Conservation (phyloP, 2,329 filamentous ascomycete species). For the Hysterium pulicare region DNA sequence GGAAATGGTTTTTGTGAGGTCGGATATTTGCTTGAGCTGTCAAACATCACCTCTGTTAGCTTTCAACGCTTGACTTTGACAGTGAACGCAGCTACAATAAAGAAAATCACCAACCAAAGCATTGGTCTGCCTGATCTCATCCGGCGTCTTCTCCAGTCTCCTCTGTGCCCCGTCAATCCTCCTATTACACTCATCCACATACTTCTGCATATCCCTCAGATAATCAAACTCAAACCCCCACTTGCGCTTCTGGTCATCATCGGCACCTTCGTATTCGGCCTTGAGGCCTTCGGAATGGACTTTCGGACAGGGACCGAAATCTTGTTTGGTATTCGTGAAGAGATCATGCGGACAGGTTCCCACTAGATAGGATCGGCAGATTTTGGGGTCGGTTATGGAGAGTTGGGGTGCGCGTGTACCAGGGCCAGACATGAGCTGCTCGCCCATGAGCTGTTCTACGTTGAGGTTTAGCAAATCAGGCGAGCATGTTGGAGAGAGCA, state of each 20-base stretch:
- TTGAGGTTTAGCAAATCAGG: too few species aligned
- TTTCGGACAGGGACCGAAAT: constrained; percentile 84
- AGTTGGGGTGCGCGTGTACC: constrained; percentile 76
- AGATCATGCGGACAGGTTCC: constrained; percentile 97
- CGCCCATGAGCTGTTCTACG: constrained; percentile 80
- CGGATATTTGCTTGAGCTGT: constrained; percentile 76
- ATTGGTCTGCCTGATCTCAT: constrained; percentile 95
- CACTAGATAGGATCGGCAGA: constrained; percentile 89
- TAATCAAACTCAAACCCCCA: constrained; percentile 97
- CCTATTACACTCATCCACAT: constrained; percentile 94
- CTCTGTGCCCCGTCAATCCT: constrained; percentile 88
- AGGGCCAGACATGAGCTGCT: constrained; percentile 71
- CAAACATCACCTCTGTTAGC: too few species aligned
- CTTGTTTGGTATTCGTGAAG: constrained; percentile 99
- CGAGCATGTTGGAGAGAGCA: constrained; percentile 20
- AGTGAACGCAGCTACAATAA: neutral
- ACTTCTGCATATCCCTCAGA: constrained; percentile 90
- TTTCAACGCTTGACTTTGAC: too few species aligned
- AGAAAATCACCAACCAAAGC: constrained; percentile 54
- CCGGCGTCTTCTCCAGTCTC: constrained; percentile 91
- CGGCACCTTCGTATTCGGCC: constrained; percentile 76
- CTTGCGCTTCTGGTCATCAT: constrained; percentile 67
- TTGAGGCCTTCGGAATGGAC: constrained; percentile 87
- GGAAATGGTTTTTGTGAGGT: constrained; percentile 74
- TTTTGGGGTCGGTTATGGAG: constrained; percentile 84